Evolutionary conservation across 129 eudicot genomes (phyloP).

Genomic region (Daucus carota): DH1_v3.0 NC_030384.2:35961501-35962000

Average conservation of each 20-base stretch:
- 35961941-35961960: constrained; percentile 38
- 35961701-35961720: background rate
- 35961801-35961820: constrained; percentile 18
- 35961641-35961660: background rate
- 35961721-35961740: constrained; percentile 6
- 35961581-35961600: too few relatives aligned
- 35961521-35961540: constrained; percentile 16
- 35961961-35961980: constrained; percentile 46
- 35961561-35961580: constrained; percentile 8
- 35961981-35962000: constrained; percentile 75
- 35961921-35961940: constrained; percentile 17
- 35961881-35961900: constrained; percentile 29
- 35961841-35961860: constrained; percentile 40
- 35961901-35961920: constrained; percentile 28
- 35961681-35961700: background rate
- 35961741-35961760: constrained; percentile 29
- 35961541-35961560: background rate
- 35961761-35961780: constrained; percentile 21
- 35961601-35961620: background rate
- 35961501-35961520: background rate
- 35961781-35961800: constrained; percentile 33
- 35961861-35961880: constrained; percentile 66
- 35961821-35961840: constrained; percentile 24
- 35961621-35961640: too few relatives aligned
- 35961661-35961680: background rate